Evolutionary conservation across 2,329 filamentous ascomycete genomes (phyloP).

Genomic region (Botrytis fragariae): DNA sequence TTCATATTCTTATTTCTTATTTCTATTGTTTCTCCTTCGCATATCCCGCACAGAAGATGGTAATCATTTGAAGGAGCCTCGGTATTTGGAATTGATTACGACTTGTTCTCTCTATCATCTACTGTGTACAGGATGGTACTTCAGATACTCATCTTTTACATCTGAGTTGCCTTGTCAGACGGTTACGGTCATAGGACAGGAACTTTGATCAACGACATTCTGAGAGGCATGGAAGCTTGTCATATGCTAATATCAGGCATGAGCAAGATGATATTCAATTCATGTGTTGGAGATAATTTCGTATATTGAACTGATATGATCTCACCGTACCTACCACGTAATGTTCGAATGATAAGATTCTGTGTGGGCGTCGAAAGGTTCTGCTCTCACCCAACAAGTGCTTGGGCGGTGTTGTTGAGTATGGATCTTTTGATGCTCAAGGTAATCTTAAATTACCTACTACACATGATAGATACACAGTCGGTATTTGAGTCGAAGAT

Average conservation of each 20-base stretch:
- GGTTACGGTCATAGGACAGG: neutral
- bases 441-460: neutral
- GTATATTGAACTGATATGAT: neutral
- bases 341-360: neutral
- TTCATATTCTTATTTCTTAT: neutral
- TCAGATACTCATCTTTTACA: neutral
- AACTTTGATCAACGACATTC: no score
- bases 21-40: neutral
- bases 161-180: neutral
- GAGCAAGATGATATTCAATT: neutral
- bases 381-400: neutral
- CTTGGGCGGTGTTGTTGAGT: neutral
- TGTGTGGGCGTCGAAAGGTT: neutral
- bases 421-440: neutral
- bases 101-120: neutral
- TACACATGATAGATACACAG: neutral
- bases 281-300: neutral
- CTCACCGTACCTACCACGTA: neutral
- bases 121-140: neutral
- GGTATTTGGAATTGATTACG: neutral
- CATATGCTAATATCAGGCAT: neutral
- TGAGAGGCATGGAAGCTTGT: neutral
- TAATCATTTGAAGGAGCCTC: neutral
- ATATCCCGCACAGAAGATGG: neutral
- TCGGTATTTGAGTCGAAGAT: no score